Evolutionary conservation across 768 basidiomycete genomes (phyloP), one percentile per base, ranked within the genome.

Genomic region (Pleurotus citrinopileatus): DNA sequence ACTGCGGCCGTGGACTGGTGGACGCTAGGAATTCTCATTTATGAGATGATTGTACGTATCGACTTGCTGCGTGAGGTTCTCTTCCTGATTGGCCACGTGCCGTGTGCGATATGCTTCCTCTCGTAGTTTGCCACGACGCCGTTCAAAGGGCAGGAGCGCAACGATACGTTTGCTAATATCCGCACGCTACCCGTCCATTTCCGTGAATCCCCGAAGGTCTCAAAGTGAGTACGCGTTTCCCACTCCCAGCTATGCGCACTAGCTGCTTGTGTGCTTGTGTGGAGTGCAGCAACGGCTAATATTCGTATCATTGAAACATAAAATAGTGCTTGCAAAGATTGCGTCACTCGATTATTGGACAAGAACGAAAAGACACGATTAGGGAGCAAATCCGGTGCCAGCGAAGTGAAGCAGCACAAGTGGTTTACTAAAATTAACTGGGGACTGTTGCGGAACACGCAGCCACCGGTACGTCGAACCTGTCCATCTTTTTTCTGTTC

Each of bases 1-100:
- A 97, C 95, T 32, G 94, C 94, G 57, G 95, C 96, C 12, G 97
- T 99, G 48, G 97, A 99, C 73, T 99, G 96, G 96, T 95, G 93
- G 97, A 98, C 97, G 27, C 76, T 98, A 46, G 97, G 97, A 34
- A 98, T 98, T 64, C 83, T 99, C 64, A 92, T 98, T 63, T 97
- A 94, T 76, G 97, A 99, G 75, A 97, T 97, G 93, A 94, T 95
- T 71, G 91, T 94, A 79, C 80, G 91, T 84, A 57, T 71, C 59
- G 61, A 2, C 71, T 65, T 73, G 67, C 70, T 70, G 70, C 70
- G 60, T 61, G 61, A 62, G 61, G 56, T 67, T 66, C 63, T 62
- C 60, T 57, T 46, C 42, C 56, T 59, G 28, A 53, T 52, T 54
- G 50, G 29, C 50, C 32, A 23, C 15, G 48, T 45, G 20, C 34